Conservation (phyloP, 257 asterid genomes). For the Vinca minor region DNA sequence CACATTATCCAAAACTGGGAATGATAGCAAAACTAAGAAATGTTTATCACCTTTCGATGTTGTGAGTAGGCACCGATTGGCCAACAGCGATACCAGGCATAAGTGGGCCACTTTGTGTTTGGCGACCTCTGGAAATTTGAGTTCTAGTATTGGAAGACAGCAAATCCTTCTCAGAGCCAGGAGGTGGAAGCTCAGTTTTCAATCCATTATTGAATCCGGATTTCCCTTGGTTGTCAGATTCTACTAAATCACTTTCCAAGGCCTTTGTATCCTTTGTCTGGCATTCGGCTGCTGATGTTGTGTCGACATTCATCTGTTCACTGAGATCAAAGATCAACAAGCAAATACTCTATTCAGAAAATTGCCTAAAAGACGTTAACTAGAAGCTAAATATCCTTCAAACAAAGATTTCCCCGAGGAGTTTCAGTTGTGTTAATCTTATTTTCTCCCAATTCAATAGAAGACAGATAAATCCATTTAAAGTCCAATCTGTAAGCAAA, state of each 20-base stretch:
- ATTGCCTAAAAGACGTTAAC: background rate
- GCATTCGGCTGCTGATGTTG: conserved; percentile 28
- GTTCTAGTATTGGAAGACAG: conserved; percentile 36
- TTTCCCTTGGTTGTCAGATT: conserved; percentile 34
- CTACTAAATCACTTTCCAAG: conserved; percentile 32
- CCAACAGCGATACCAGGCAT: conserved; percentile 54
- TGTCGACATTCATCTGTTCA: conserved; percentile 36
- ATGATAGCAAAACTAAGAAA: conserved; percentile 17
- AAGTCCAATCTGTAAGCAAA: background rate
- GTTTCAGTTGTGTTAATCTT: background rate
- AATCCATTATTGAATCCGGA: conserved; percentile 34
- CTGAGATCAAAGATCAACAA: conserved; percentile 31
- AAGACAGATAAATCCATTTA: background rate
- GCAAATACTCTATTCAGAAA: conserved; percentile 1
- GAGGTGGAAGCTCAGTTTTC: conserved; percentile 39
- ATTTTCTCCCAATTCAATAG: background rate
- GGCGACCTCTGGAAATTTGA: conserved; percentile 55
- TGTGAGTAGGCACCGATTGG: conserved; percentile 49
- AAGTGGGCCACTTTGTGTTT: conserved; percentile 92
- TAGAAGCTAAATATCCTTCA: background rate
- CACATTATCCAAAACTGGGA: conserved; percentile 14
- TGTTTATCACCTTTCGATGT: conserved; percentile 54
- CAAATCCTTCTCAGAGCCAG: conserved; percentile 50
- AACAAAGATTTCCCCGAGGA: background rate
- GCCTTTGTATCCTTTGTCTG: conserved; percentile 33